Conservation (phyloP, 169 alveolate species). For the Eimeria maxima region DNA sequence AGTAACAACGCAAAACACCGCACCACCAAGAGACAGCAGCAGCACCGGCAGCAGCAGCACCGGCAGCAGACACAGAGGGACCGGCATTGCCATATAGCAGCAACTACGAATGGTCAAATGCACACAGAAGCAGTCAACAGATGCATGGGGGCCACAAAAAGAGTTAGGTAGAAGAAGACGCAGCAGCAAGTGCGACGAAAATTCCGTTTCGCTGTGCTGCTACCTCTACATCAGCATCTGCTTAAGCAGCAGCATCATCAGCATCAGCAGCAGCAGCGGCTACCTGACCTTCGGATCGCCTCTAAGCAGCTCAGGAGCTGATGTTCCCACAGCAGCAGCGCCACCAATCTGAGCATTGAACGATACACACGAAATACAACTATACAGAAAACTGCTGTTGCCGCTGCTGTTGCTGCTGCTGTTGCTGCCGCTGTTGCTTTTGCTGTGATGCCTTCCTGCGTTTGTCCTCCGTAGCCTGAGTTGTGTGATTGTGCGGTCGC, state of each 20-base stretch:
- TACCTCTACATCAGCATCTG: too few relatives aligned
- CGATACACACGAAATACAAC: background rate
- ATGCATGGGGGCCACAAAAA: too few relatives aligned
- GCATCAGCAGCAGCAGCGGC: background rate
- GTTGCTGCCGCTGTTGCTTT: background rate
- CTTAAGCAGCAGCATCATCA: too few relatives aligned
- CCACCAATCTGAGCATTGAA: background rate
- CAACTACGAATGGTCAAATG: background rate
- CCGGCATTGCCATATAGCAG: background rate
- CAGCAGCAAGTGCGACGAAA: too few relatives aligned
- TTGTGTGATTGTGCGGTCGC: background rate
- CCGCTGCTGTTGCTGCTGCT: background rate
- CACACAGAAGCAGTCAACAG: background rate
- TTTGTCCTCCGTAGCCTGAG: background rate
- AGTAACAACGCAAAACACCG: background rate
- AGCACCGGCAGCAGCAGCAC: background rate
- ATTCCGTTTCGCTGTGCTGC: too few relatives aligned
- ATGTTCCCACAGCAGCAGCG: slow-evolving; percentile 47
- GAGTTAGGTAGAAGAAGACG: too few relatives aligned
- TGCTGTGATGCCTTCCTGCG: background rate
- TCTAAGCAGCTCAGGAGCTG: background rate
- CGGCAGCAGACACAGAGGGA: background rate
- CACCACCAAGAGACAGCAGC: background rate
- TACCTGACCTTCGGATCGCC: slow-evolving; percentile 5
- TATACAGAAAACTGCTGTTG: background rate